phyloP scores from a whole-genome alignment of 108 stramenopile genomes.

The Poteriospumella lacustris region DNA sequence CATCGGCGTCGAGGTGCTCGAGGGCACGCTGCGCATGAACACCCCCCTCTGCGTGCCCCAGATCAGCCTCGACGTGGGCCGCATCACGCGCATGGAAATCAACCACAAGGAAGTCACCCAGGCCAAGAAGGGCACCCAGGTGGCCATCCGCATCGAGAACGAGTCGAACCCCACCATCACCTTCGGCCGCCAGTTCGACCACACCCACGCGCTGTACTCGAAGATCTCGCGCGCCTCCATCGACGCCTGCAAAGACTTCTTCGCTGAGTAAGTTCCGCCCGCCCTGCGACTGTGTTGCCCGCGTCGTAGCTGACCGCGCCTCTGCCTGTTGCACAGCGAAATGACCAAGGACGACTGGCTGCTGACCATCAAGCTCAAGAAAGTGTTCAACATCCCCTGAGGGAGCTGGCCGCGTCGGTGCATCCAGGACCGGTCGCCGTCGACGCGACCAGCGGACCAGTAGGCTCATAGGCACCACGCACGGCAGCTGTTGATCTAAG shows the following conservation, averaged over 20 bases:
- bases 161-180: conserved; percentile 87
- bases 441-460: no score
- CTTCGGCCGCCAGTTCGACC: conserved; percentile 95
- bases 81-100: conserved; percentile 86
- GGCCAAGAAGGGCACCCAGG: conserved; percentile 75
- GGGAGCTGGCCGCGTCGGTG: background rate
- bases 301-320: background rate
- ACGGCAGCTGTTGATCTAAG: no score
- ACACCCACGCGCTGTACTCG: conserved; percentile 78
- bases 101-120: conserved; percentile 82
- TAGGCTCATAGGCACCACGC: no score
- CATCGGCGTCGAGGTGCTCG: conserved; percentile 83
- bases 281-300: background rate
- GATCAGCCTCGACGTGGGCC: conserved; percentile 75
- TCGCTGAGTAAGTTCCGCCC: conserved; percentile 76
- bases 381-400: conserved; percentile 62
- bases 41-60: conserved; percentile 92
- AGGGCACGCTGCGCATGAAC: conserved; percentile 92
- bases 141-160: conserved; percentile 87
- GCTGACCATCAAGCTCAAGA: conserved; percentile 94
- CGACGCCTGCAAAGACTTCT: conserved; percentile 92
- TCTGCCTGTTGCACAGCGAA: conserved; percentile 38
- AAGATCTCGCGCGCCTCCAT: conserved; percentile 86
- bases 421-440: no score
- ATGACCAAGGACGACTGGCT: conserved; percentile 91